Base-by-base conservation (phyloP, 176 grass and related monocot species). In the Triticum timopheevii region DNA sequence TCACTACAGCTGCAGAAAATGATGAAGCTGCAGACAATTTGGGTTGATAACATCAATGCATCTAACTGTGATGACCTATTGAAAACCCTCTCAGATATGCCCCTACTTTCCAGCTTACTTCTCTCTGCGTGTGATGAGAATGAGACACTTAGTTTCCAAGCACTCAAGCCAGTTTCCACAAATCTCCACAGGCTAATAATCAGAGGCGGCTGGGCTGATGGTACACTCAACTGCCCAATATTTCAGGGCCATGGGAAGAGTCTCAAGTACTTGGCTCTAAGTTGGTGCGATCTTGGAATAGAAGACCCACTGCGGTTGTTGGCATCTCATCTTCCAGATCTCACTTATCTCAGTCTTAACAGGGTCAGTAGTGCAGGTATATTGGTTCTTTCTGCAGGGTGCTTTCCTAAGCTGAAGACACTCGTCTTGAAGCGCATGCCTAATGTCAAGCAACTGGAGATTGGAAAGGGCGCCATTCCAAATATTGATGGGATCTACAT, bases 61-160 rank as follows among this genome's bases (percentile, higher is more conserved):
- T 61, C 2, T 3, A 33, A 92, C 8, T 92, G 54, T 78, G 65
- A 36, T 70, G 40, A 83, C 4, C 69, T 92, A 11, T 86, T 80
- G 15, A 9, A 28, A 15, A n/a, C 65, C 15, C 39, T 89, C 30
- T 89, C 87, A 11, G 69, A 68, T 47, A 75, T 89, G 67, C 59
- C 10, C n/a, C 33, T 54, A 13, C 65, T 92, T 8, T 83, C 72
- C 0, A 23, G 59, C 31, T 76, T 92, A 64, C 7, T 17, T 73
- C 79, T 89, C 1, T 25, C 2, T 50, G 84, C 83, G 77, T 69
- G 56, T 62, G 20, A 89, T 52, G 50, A 86, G 45, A 33, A 92
- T 15, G 87, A 89, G 79, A 0, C 56, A 23, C 83, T 92, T 58
- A 7, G 13, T 5, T 84, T 92, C 25, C 64, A 86, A 69, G 11